phyloP scores from a whole-genome alignment of 179 eudicot genomes.

The Silene coronaria region DNA sequence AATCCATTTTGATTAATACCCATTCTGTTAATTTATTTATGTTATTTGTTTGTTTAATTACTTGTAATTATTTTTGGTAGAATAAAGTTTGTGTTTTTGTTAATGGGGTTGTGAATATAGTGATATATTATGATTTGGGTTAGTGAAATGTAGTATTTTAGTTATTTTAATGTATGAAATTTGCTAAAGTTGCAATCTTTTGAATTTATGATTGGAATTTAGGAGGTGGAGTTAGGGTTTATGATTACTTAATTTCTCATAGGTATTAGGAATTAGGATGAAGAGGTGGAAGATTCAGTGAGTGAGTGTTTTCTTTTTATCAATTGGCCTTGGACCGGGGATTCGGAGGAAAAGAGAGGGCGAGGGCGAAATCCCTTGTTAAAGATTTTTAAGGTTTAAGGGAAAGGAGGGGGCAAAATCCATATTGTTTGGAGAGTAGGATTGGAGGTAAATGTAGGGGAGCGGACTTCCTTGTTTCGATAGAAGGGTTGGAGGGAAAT shows the following conservation, averaged over 20 bases:
- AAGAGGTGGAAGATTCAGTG: neutral
- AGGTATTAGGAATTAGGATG: neutral
- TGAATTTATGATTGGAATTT: neutral
- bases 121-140: neutral
- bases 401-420: no score
- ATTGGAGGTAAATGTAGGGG: neutral
- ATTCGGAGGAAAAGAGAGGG: no score
- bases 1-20: neutral
- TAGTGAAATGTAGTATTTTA: neutral
- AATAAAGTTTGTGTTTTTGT: no score
- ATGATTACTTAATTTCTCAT: neutral
- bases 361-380: no score
- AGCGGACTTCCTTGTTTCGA: neutral
- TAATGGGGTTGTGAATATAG: neutral
- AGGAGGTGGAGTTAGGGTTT: neutral
- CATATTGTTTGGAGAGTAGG: neutral
- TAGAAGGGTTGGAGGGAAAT: neutral
- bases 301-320: neutral
- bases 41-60: neutral
- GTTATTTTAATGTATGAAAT: neutral
- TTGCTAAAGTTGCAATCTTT: conserved; percentile 9
- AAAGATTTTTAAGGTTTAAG: no score
- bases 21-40: neutral
- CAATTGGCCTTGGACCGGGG: neutral
- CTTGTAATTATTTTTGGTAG: neutral